Evolutionary conservation across 345 rosid genomes (phyloP).

Genomic region (Hibiscus syriacus): DNA sequence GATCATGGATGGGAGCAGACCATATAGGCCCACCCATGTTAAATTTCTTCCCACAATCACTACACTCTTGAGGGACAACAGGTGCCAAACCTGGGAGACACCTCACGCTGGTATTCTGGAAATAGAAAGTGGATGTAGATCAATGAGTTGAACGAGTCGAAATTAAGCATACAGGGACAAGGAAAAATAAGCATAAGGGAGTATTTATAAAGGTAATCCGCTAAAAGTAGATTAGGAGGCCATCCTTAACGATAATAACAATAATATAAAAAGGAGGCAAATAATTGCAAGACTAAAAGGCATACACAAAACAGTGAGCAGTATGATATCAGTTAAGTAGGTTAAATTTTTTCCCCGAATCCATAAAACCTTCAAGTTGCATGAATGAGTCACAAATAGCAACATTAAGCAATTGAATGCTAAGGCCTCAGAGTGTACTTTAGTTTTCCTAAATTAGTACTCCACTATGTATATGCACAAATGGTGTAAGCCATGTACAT

Average conservation of each 20-base stretch:
- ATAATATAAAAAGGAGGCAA: not conserved
- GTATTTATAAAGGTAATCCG: not conserved
- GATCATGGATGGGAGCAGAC: conserved; percentile 98
- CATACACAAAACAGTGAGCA: not conserved
- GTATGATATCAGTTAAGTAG: not conserved
- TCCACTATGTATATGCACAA: not conserved
- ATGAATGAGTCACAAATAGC: not conserved
- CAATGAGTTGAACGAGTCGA: not conserved
- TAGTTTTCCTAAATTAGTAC: not conserved
- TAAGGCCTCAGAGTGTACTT: not conserved
- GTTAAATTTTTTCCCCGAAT: not conserved
- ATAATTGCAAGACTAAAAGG: not conserved
- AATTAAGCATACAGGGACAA: not conserved
- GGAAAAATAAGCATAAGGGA: not conserved
- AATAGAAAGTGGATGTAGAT: not conserved
- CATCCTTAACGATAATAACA: not conserved
- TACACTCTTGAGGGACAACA: conserved; percentile 81
- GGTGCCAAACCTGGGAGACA: conserved; percentile 95
- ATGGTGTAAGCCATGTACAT: not conserved
- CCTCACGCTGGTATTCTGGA: conserved; percentile 74
- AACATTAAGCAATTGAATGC: not conserved
- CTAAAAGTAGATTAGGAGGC: not conserved
- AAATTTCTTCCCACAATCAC: conserved; percentile 87
- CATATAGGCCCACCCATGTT: conserved; percentile 98
- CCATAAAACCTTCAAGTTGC: not conserved